Percentiles rank a stretch among this genome's conserved stretches.
Conservation (phyloP, 2,329 filamentous ascomycete genomes). For the Fusarium algeriense region DNA sequence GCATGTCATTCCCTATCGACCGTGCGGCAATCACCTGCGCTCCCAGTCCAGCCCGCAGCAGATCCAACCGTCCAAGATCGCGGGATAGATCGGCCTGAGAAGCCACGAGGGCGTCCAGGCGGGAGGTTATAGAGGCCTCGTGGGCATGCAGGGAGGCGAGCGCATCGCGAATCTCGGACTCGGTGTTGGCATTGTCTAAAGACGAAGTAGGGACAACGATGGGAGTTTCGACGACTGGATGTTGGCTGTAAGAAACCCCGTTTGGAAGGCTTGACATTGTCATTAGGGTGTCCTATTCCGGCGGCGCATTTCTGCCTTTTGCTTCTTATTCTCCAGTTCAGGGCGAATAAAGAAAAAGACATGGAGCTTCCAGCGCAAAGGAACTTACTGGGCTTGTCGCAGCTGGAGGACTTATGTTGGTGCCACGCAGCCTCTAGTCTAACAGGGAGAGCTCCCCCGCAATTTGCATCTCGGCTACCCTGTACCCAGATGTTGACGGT, state of each 20-base stretch:
- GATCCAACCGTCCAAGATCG: slow-evolving; percentile 87
- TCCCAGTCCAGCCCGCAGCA: slow-evolving; percentile 88
- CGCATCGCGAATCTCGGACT: slow-evolving; percentile 83
- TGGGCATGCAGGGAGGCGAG: slow-evolving; percentile 80
- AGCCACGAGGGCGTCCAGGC: slow-evolving; percentile 80
- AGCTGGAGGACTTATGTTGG: slow-evolving; percentile 31
- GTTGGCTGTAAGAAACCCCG: slow-evolving; percentile 56
- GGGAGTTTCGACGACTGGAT: slow-evolving; percentile 46
- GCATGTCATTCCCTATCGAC: slow-evolving; percentile 89
- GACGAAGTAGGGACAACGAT: slow-evolving; percentile 40
- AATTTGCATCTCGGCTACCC: slow-evolving; percentile 36
- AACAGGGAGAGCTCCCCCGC: slow-evolving; percentile 35
- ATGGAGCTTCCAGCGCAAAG: slow-evolving; percentile 34
- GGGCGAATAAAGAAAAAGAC: slow-evolving; percentile 18
- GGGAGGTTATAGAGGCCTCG: slow-evolving; percentile 79
- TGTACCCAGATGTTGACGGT: slow-evolving; percentile 13
- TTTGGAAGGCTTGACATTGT: slow-evolving; percentile 63
- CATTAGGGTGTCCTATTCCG: slow-evolving; percentile 53
- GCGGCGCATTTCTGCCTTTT: slow-evolving; percentile 58
- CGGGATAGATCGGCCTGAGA: slow-evolving; percentile 89
- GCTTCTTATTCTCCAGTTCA: slow-evolving; percentile 33
- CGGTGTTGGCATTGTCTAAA: slow-evolving; percentile 78
- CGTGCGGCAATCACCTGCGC: slow-evolving; percentile 87
- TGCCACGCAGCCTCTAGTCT: slow-evolving; percentile 44
- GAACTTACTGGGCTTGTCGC: slow-evolving; percentile 18